Percentiles rank a stretch among this genome's conserved stretches.
Conservation (phyloP, 1,284 basidiomycete genomes). For the Inonotus hispidus region DNA sequence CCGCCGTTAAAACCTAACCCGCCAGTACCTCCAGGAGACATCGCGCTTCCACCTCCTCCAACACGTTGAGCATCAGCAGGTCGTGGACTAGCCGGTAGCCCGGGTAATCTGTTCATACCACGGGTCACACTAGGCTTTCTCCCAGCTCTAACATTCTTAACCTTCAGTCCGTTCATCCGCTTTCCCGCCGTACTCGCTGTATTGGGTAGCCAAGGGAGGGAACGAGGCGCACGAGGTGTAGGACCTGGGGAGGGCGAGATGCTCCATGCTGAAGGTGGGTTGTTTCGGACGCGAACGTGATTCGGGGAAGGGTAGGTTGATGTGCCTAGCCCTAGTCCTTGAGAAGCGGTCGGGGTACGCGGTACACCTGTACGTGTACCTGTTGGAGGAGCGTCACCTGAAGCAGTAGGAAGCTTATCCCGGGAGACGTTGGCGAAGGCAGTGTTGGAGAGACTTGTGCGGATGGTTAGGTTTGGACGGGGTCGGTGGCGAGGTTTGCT, state of each 20-base stretch:
- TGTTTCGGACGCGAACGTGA: constrained; percentile 23
- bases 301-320: neutral
- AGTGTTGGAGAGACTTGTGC: constrained; percentile 3
- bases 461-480: constrained; percentile 17
- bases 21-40: neutral
- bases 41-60: neutral
- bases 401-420: constrained; percentile 30
- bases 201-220: constrained; percentile 32
- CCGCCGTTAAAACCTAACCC: neutral
- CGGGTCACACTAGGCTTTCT: too few relatives aligned
- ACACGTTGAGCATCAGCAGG: neutral
- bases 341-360: neutral
- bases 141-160: neutral
- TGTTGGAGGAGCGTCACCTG: constrained; percentile 20
- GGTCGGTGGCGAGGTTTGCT: neutral
- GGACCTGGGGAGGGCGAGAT: constrained; percentile 29
- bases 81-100: constrained; percentile 9
- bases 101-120: neutral
- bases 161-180: neutral
- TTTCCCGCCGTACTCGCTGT: constrained; percentile 20
- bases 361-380: neutral
- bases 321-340: neutral
- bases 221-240: constrained; percentile 14
- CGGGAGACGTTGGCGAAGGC: constrained; percentile 24
- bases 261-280: constrained; percentile 36